These are phyloP conservation scores for Aegilops bicornis DNA, from an alignment of 176 grass and related monocot species.

Conservation along the genomic window DNA sequence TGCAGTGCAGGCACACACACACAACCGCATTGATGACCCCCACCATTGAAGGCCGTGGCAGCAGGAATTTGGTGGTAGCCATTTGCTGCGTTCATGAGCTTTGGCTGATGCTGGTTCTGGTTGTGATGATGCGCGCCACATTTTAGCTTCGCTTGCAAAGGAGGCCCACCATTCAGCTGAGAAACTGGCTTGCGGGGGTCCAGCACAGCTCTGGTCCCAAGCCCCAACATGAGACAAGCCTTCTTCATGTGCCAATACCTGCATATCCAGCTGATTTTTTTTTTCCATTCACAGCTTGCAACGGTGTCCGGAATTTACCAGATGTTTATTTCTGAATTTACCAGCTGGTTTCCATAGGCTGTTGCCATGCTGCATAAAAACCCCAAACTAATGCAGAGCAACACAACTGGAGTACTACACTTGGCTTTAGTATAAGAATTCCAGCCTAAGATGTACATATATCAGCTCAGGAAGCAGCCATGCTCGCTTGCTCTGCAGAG, in stretches of 20 bases:
- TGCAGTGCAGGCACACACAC: slow-evolving; percentile 3
- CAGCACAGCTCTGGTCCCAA: neutral
- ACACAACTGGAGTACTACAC: neutral
- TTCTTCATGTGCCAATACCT: neutral
- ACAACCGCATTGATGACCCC: slow-evolving; percentile 35
- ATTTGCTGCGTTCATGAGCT: slow-evolving; percentile 50
- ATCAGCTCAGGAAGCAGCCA: slow-evolving; percentile 21
- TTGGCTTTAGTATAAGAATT: slow-evolving; percentile 26
- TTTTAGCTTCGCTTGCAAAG: slow-evolving; percentile 26
- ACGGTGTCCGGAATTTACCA: neutral
- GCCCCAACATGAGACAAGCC: slow-evolving; percentile 6
- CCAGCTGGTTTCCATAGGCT: neutral
- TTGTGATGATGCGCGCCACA: slow-evolving; percentile 1
- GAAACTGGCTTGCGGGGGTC: slow-evolving; percentile 7
- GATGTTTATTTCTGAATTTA: neutral
- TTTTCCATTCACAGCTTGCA: slow-evolving; percentile 12
- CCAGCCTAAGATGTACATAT: slow-evolving; percentile 47
- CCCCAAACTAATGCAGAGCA: slow-evolving; percentile 1
- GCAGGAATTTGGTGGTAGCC: slow-evolving; percentile 44
- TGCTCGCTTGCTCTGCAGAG: neutral
- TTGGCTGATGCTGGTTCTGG: slow-evolving; percentile 10
- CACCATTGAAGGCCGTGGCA: slow-evolving; percentile 39
- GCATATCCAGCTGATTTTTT: neutral
- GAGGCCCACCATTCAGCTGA: neutral
- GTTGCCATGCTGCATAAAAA: slow-evolving; percentile 15